Conservation (phyloP, 257 asterid species). For the Cruciata laevipes region DNA sequence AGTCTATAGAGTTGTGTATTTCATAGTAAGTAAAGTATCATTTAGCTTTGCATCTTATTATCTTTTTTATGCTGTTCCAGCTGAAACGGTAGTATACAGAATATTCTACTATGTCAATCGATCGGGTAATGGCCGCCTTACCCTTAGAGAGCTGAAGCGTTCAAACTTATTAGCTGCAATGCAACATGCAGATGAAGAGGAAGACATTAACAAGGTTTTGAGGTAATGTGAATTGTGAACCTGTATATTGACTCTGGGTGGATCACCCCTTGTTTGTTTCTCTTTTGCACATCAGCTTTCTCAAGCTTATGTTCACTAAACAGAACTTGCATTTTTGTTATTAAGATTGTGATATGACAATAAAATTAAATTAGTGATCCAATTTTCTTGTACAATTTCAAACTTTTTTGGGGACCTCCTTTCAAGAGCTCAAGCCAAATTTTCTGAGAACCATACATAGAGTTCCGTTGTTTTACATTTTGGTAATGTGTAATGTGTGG, state of each 20-base stretch:
- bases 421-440: not conserved
- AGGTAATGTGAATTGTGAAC: constrained; percentile 39
- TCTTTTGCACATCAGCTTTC: not conserved
- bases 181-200: constrained; percentile 99
- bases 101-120: constrained; percentile 97
- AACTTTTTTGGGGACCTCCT: not conserved
- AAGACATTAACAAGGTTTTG: constrained; percentile 95
- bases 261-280: not conserved
- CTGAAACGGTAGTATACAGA: constrained; percentile 97
- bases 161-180: constrained; percentile 83
- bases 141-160: constrained; percentile 90
- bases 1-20: not conserved
- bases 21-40: not conserved
- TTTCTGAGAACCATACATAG: not conserved
- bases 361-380: not conserved
- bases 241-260: constrained; percentile 9
- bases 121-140: constrained; percentile 83
- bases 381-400: not conserved
- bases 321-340: not conserved
- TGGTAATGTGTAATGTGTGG: too few relatives aligned
- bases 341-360: not conserved
- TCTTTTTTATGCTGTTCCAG: constrained; percentile 59
- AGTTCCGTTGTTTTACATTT: not conserved
- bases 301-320: not conserved
- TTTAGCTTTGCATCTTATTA: constrained; percentile 27